Base-by-base conservation (phyloP, 495 filamentous ascomycete species). In the Staphylotrichum tortipilum region DNA sequence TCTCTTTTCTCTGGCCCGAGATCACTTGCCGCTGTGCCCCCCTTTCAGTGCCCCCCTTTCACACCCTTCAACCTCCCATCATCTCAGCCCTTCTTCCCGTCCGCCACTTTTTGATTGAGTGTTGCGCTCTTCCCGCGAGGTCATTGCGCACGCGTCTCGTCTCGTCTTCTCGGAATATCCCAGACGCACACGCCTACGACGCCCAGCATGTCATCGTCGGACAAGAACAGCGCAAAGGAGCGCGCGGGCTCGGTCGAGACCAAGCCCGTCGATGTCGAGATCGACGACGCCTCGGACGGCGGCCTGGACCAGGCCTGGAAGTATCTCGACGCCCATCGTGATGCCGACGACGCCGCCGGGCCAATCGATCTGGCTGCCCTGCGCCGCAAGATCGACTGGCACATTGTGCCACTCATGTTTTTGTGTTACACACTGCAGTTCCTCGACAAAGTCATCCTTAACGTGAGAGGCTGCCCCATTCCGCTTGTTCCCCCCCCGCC, bases 391-490 rank as follows among this genome's bases (percentile, higher is more conserved):
- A 65, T 67, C 38, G 67, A 70, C 50, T 62, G 37, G 46, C 65
- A 57, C 49, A 64, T 69, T 26, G 65, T 69, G 22, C 67, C 67
- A 1, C 28, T 83, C 17, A 80, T 80, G 78, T 84, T 82, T 50
- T 53, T 68, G 26, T 74, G 71, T 50, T 84, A 84, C 59, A 78
- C 74, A 28, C 68, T 84, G 62, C 81, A 84, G 60, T 83, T 82
- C 56, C 63, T 84, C 33, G 82, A 85, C 62, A 85, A 85, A 62
- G 76, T 83, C 34, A 69, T 77, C 9, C 65, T 82, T 50, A 83
- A 83, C 45, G 66, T 64, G 26, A 50, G 66, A 9, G 19, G 24
- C 37, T 33, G 22, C 15, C 9, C 31, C 19, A n/a, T n/a, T n/a
- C n/a, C n/a, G n/a, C 37, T 9, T 14, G 15, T 36, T 5, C 7